Percentiles rank a stretch among this genome's conserved stretches.
Evolutionary conservation across 2,329 filamentous ascomycete genomes (phyloP).

Genomic region (Clarireedia homoeocarpa): DNA sequence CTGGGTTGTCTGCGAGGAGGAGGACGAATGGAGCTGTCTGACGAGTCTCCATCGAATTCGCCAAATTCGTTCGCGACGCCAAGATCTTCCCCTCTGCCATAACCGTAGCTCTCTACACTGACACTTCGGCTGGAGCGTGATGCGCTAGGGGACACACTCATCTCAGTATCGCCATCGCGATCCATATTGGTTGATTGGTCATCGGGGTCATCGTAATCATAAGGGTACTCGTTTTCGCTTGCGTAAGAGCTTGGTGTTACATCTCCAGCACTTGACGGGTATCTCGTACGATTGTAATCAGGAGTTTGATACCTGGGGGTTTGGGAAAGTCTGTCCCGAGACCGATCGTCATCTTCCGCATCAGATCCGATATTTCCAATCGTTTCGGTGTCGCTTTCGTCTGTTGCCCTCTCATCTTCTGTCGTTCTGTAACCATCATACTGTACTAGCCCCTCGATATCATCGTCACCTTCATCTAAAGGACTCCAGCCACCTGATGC

Average conservation of each 20-base stretch:
- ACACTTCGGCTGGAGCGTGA: constrained; percentile 11
- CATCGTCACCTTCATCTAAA: constrained; percentile 26
- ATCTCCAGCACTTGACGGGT: not conserved
- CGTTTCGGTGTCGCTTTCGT: constrained; percentile 25
- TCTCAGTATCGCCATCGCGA: constrained; percentile 30
- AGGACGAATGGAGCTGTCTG: constrained; percentile 22
- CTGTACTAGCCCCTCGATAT: constrained; percentile 13
- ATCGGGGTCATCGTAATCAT: constrained; percentile 13
- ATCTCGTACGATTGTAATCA: constrained; percentile 3
- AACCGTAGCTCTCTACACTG: constrained; percentile 6
- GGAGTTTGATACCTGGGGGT: constrained; percentile 14
- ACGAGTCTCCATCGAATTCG: constrained; percentile 22
- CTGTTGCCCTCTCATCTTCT: constrained; percentile 16
- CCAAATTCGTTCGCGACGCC: constrained; percentile 22
- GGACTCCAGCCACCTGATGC: constrained; percentile 28
- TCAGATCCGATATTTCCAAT: constrained; percentile 21
- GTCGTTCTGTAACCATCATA: constrained; percentile 13
- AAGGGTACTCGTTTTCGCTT: not conserved
- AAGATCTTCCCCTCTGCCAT: constrained; percentile 14
- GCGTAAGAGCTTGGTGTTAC: not conserved
- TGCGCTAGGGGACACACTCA: constrained; percentile 24
- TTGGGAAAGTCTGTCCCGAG: constrained; percentile 17
- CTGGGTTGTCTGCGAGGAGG: constrained; percentile 16
- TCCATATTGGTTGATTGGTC: constrained; percentile 23
- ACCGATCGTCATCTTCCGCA: constrained; percentile 20